Base-by-base conservation (phyloP, 257 asterid species). In the Coffea eugenioides region DNA sequence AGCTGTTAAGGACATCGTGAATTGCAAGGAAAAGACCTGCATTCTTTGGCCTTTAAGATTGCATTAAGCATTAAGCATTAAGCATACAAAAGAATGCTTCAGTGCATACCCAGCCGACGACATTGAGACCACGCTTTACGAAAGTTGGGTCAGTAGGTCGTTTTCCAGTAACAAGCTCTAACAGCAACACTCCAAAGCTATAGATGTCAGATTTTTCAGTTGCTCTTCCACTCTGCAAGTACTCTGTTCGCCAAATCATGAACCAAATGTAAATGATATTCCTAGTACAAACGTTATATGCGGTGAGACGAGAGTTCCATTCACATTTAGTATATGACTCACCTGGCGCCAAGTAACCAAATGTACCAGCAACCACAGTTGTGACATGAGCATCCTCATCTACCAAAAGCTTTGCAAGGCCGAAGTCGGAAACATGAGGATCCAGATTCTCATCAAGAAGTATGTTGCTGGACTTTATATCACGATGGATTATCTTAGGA, bases 271-370 rank as follows among this genome's bases (percentile, higher is more conserved):
- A 7, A 13, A 39, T 43, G 12, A 23, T 66, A 56, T 18, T 2
- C 11, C 67, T 61, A 8, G 6, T 8, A 61, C 34, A 21, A 2
- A 61, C 6, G n/a, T 1, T 23, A 15, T 4, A 13, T 12, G 10
- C 21, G 20, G n/a, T 21, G 34, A 66, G 5, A 4, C 46, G 4
- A 31, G 71, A 66, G 71, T 34, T 27, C 4, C 43, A 5, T 66
- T 31, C 54, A 54, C 8, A 21, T 39, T 71, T 71, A 61, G 10
- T 66, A 75, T 21, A 79, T 31, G 43, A 84, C 81, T 43, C 75
- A 92, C 99, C 99, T 89, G 99, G 99, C 77, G 99, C 99, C 71
- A 95, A 86, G 82, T 95, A 95, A 77, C 99, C 99, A 56, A 95
- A 95, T 45, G 99, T 95, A 79, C 99, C 99, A 1, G 99, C 99